phyloP scores from a whole-genome alignment of 805 yeast species.

The Ogataea salicorniae region DNA sequence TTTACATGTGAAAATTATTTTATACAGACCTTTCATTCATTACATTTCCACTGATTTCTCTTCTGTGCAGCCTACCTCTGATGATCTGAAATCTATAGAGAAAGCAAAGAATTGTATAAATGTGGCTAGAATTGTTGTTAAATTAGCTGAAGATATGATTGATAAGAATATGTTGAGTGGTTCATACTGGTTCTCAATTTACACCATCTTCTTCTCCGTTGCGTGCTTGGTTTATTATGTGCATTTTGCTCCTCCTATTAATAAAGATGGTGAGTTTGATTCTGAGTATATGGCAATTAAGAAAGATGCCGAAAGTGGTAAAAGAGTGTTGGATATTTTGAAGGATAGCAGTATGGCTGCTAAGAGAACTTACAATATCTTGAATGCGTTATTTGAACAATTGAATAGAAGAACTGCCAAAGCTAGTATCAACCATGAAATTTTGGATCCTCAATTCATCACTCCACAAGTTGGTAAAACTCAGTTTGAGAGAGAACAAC shows the following conservation, averaged over 20 bases:
- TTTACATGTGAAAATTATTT: constrained; percentile 70
- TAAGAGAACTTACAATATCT: constrained; percentile 68
- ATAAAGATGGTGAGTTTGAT: constrained; percentile 35
- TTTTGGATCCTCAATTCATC: constrained; percentile 18
- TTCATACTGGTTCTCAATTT: constrained; percentile 87
- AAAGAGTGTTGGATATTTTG: constrained; percentile 61
- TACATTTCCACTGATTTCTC: constrained; percentile 57
- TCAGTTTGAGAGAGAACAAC: constrained; percentile 16
- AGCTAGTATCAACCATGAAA: constrained; percentile 22
- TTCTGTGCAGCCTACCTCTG: constrained; percentile 19
- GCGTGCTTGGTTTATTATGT: constrained; percentile 81
- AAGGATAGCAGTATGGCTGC: constrained; percentile 78
- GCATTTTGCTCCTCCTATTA: constrained; percentile 40
- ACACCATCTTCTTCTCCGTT: constrained; percentile 83
- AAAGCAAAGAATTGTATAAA: constrained; percentile 81
- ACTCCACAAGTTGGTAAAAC: constrained; percentile 26
- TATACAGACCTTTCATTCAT: constrained; percentile 86
- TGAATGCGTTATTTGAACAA: constrained; percentile 76
- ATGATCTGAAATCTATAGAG: constrained; percentile 58
- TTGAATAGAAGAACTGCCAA: constrained; percentile 67
- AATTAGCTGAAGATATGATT: constrained; percentile 75
- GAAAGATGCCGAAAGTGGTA: constrained; percentile 78
- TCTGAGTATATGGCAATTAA: constrained; percentile 54
- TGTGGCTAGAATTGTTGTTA: constrained; percentile 78
- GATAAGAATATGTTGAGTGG: constrained; percentile 67